A percentile compares a stretch with the other conserved stretches of the same genome.
These are phyloP conservation scores for Auricularia heimuer DNA, from an alignment of 768 basidiomycete species.

Conservation along the genomic window DNA sequence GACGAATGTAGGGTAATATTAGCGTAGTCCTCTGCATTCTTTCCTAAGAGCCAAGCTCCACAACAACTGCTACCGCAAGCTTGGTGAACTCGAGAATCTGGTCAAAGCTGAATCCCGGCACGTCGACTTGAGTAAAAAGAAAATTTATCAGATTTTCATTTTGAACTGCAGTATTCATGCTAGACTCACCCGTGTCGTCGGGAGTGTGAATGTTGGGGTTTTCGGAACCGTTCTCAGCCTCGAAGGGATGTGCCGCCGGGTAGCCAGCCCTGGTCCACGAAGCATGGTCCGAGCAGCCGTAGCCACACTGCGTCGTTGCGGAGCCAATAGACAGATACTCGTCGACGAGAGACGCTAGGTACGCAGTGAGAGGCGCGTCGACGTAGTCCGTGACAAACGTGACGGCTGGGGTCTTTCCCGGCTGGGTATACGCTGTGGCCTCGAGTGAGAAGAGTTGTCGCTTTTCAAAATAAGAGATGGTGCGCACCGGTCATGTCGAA, in stretches of 20 bases:
- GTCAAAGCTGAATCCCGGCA: constrained; percentile 29
- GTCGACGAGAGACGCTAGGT: constrained; percentile 20
- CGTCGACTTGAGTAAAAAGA: no score
- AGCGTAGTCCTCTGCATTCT: no score
- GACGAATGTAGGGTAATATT: no score
- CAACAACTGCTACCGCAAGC: constrained; percentile 45
- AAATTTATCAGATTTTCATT: no score
- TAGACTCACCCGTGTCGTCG: not conserved
- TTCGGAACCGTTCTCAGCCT: constrained; percentile 31
- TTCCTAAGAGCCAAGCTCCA: constrained; percentile 29
- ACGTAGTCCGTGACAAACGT: not conserved
- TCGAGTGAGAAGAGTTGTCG: no score
- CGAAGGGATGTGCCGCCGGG: constrained; percentile 21
- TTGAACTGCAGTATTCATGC: no score
- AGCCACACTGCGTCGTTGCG: constrained; percentile 17
- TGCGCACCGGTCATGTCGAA: constrained; percentile 20
- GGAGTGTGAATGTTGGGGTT: constrained; percentile 33
- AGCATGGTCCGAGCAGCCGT: constrained; percentile 26
- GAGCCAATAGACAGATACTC: not conserved
- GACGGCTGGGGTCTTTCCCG: constrained; percentile 24
- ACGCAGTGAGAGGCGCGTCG: constrained; percentile 18
- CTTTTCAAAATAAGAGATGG: constrained; percentile 4
- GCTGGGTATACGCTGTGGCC: constrained; percentile 27
- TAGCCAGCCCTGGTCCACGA: constrained; percentile 17
- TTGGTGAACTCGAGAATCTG: constrained; percentile 54